Evolutionary conservation across 78 protist genomes (phyloP).

Genomic region (Dictyostelium brefeldianum): DNA sequence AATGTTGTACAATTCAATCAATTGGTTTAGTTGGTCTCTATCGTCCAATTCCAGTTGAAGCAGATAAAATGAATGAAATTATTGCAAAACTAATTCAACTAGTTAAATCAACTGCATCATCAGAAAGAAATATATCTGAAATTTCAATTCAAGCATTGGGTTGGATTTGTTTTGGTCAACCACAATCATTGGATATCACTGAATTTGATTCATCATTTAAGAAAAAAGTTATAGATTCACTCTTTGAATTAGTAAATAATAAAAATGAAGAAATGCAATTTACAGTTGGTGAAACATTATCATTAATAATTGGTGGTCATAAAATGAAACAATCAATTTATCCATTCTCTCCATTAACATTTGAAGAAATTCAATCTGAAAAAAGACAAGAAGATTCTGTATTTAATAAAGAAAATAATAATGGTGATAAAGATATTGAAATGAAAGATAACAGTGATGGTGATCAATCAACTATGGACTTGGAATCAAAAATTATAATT

Average conservation of each 20-base stretch:
- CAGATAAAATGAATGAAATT: background rate
- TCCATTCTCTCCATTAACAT: slow-evolving; percentile 74
- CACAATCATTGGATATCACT: background rate
- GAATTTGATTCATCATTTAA: background rate
- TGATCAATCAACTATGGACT: background rate
- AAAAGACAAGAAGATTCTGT: background rate
- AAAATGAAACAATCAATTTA: slow-evolving; percentile 14
- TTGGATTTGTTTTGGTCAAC: slow-evolving; percentile 57
- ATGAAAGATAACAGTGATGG: background rate
- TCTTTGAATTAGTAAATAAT: slow-evolving; percentile 66
- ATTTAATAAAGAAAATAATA: background rate
- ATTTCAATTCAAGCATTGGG: slow-evolving; percentile 30
- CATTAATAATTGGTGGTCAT: slow-evolving; percentile 48
- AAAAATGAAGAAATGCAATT: slow-evolving; percentile 77
- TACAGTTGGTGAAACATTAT: slow-evolving; percentile 63
- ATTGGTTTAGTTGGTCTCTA: slow-evolving; percentile 44
- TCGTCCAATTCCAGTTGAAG: slow-evolving; percentile 1
- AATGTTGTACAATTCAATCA: slow-evolving; percentile 4
- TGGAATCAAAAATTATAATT: slow-evolving; percentile 2
- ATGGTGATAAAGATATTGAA: background rate
- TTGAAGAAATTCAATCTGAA: slow-evolving; percentile 27
- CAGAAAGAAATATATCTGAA: slow-evolving; percentile 40
- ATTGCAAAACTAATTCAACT: slow-evolving; percentile 9
- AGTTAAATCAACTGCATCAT: slow-evolving; percentile 7
- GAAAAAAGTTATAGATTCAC: slow-evolving; percentile 37